phyloP scores from a whole-genome alignment of 805 yeast genomes.

The Naumovozyma dairenensis region DNA sequence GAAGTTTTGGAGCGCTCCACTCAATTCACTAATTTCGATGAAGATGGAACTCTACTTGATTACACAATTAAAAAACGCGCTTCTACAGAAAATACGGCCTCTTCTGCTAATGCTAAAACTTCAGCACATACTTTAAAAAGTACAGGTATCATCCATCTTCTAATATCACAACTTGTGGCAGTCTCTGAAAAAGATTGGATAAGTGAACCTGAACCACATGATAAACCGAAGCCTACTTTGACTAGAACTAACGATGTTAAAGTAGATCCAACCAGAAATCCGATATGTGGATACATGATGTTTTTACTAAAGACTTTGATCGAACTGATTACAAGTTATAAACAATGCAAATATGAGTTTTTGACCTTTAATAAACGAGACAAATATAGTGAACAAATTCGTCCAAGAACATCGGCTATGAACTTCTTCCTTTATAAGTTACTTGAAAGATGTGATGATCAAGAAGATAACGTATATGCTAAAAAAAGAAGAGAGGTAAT shows the following conservation, averaged over 20 bases:
- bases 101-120: too few species aligned
- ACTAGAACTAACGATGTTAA: constrained; percentile 20
- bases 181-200: constrained; percentile 34
- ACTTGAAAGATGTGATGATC: constrained; percentile 39
- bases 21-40: constrained; percentile 37
- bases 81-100: too few species aligned
- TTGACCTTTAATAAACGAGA: constrained; percentile 61
- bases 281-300: constrained; percentile 52
- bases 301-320: constrained; percentile 58
- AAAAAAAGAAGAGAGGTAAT: constrained; percentile 47
- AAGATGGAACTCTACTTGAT: constrained; percentile 25
- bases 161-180: constrained; percentile 58
- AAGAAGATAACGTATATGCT: constrained; percentile 27
- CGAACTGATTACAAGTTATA: constrained; percentile 70
- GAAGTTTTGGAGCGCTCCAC: constrained; percentile 36
- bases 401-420: constrained; percentile 68
- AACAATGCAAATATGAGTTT: constrained; percentile 72
- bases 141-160: constrained; percentile 53
- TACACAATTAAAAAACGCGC: too few species aligned
- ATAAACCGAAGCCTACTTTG: constrained; percentile 24
- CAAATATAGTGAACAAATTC: constrained; percentile 33
- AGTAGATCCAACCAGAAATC: constrained; percentile 38
- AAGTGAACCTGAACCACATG: constrained; percentile 28
- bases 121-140: constrained; percentile 15
- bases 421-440: constrained; percentile 71